A percentile compares a stretch with the other conserved stretches of the same genome.
Conservation (phyloP, 139 green algal species). For the Pleodorina starrii region DNA sequence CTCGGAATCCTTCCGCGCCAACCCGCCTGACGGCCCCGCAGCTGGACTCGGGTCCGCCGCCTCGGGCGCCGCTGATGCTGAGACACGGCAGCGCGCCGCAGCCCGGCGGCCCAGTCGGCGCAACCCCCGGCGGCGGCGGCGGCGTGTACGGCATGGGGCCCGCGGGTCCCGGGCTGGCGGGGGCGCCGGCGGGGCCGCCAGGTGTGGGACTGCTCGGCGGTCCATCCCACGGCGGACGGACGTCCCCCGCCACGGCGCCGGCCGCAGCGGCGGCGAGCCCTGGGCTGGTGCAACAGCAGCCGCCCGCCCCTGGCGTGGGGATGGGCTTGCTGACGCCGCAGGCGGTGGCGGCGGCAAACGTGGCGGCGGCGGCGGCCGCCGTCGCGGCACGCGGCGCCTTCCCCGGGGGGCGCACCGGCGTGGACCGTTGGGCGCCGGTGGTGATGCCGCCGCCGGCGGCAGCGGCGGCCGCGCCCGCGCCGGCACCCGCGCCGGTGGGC, state of each 20-base stretch:
- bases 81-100: neutral
- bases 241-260: neutral
- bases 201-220: neutral
- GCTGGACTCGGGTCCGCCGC: neutral
- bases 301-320: neutral
- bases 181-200: neutral
- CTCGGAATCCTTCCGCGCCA: too few species aligned
- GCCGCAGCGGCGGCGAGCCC: neutral
- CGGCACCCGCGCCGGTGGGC: neutral
- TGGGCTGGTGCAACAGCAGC: neutral
- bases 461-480: neutral
- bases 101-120: neutral
- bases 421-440: slow-evolving; percentile 2
- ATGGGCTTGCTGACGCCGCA: slow-evolving; percentile 15
- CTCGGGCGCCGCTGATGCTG: neutral
- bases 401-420: neutral
- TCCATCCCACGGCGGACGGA: neutral
- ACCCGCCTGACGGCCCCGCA: too few species aligned
- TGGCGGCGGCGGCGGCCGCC: neutral
- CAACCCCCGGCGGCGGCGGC: neutral
- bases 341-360: slow-evolving; percentile 7
- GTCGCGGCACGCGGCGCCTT: neutral
- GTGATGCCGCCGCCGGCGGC: neutral
- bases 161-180: neutral
- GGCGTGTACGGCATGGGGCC: neutral